Percentiles rank a stretch among this genome's conserved stretches.
phyloP scores from a whole-genome alignment of 495 filamentous ascomycete species.

The Neurospora sp. region DNA sequence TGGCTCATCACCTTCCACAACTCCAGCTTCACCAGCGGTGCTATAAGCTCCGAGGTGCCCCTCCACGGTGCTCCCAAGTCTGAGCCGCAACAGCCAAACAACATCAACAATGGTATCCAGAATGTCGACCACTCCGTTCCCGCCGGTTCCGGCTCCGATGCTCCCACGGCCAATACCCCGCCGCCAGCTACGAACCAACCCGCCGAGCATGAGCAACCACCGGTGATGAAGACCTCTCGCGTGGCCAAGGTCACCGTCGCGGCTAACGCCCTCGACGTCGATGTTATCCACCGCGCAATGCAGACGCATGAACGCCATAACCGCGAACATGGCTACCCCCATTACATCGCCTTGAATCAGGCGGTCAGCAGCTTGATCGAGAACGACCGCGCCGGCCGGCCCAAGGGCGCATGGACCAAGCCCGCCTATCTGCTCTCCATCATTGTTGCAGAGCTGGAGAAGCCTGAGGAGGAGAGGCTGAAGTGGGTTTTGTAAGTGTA shows the following conservation, averaged over 20 bases:
- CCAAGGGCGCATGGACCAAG: constrained; percentile 34
- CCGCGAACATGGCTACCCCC: constrained; percentile 13
- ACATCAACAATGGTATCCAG: neutral
- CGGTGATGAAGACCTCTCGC: neutral
- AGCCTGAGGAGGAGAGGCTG: constrained; percentile 35
- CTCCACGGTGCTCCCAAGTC: neutral
- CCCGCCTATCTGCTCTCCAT: constrained; percentile 38
- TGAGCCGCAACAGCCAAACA: neutral
- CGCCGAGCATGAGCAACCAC: neutral
- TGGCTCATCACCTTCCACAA: constrained; percentile 7
- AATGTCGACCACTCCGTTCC: neutral
- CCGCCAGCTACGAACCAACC: neutral
- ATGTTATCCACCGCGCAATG: constrained; percentile 15
- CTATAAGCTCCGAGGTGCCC: neutral
- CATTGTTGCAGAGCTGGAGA: constrained; percentile 38
- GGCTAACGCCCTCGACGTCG: constrained; percentile 14
- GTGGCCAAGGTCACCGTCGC: constrained; percentile 18
- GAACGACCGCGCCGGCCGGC: constrained; percentile 10
- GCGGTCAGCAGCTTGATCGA: constrained; percentile 17
- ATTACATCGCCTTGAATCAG: constrained; percentile 14
- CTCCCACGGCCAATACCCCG: neutral
- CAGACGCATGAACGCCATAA: constrained; percentile 15
- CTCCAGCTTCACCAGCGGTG: neutral
- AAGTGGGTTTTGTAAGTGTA: constrained; percentile 40
- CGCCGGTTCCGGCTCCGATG: neutral